Evolutionary conservation across 2,329 filamentous ascomycete genomes (phyloP), one percentile per base, ranked within the genome.

Genomic region (Tolypocladium nubicola): DNA sequence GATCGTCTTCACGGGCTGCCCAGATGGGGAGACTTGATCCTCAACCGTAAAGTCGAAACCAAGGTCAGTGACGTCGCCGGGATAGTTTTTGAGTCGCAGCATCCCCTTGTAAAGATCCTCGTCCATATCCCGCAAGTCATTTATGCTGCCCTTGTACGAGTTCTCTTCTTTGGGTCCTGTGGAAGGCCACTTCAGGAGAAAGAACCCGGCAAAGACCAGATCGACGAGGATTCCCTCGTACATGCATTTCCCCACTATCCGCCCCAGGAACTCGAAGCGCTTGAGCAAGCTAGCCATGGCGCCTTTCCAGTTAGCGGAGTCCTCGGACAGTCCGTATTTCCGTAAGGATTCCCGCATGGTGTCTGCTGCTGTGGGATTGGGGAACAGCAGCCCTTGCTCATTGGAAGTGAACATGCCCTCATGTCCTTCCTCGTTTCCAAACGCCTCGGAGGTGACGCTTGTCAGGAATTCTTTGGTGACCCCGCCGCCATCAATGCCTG

Each of bases 381-480:
- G 94, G 66, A 94, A 97, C 9, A 97, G 78, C 3, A 95, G 75
- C 63, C 95, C 92, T 63, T 93, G 85, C 60, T 89, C 86, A 67
- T 95, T 99, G 55, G 90, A 86, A 6, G 85, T 76, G 67, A 99
- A 99, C 67, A 95, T 81, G 47, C 80, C 78, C 1, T 62, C 53
- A 3, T 61, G 61, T 14, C 59, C 58, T 19, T 81, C 75, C 2
- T 76, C 75, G 23, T 76, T 74, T 3, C 80, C 81, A 67, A 97
- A 96, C 0, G 91, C 91, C 69, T 97, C 89, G 23, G 81, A 86
- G 1, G 90, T 96, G 53, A 96, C 84, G 60, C 89, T 94, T 1
- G 87, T 96, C 14, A 99, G 78, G 61, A 99, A 99, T 66, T 99
- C 94, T 65, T 99, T 99, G 2, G 93, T 97, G 10, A 99, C 94